phyloP scores from a whole-genome alignment of 139 green algal genomes.

The Cymbomonas tetramitiformis region DNA sequence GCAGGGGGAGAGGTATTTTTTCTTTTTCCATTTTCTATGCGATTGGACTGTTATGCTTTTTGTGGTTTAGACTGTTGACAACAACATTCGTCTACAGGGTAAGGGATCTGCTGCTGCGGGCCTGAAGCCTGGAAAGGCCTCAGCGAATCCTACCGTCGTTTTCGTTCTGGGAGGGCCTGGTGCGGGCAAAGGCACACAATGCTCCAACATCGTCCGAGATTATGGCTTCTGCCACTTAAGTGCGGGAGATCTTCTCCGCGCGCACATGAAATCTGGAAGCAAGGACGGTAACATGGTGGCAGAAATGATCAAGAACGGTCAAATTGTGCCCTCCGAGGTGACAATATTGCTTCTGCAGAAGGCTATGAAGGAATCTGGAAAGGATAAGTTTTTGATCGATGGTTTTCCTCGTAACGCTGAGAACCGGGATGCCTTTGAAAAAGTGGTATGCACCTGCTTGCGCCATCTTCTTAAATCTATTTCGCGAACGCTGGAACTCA shows the following conservation, averaged over 20 bases:
- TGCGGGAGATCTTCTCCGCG: constrained; percentile 79
- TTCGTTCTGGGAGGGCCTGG: constrained; percentile 70
- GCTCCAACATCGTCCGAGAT: constrained; percentile 59
- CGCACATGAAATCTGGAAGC: constrained; percentile 72
- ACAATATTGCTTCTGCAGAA: constrained; percentile 71
- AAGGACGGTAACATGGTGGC: constrained; percentile 72
- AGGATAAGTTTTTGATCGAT: constrained; percentile 73
- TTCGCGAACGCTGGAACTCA: neutral
- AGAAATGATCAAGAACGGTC: constrained; percentile 82
- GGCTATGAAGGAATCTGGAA: constrained; percentile 57
- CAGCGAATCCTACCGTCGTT: constrained; percentile 13
- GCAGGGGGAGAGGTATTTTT: no score
- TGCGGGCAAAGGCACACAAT: constrained; percentile 79
- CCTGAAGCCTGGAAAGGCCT: no score
- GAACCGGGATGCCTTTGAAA: constrained; percentile 71
- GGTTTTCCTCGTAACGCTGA: constrained; percentile 85
- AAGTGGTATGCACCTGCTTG: no score
- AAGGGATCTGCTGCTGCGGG: no score
- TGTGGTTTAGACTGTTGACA: no score
- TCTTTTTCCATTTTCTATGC: no score
- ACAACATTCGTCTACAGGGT: no score
- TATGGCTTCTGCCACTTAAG: constrained; percentile 70
- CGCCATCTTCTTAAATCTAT: neutral
- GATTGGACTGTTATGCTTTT: no score
- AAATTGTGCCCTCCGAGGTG: constrained; percentile 78